Base-by-base conservation (phyloP, 768 basidiomycete genomes). In the Termitomyces sp. region DNA sequence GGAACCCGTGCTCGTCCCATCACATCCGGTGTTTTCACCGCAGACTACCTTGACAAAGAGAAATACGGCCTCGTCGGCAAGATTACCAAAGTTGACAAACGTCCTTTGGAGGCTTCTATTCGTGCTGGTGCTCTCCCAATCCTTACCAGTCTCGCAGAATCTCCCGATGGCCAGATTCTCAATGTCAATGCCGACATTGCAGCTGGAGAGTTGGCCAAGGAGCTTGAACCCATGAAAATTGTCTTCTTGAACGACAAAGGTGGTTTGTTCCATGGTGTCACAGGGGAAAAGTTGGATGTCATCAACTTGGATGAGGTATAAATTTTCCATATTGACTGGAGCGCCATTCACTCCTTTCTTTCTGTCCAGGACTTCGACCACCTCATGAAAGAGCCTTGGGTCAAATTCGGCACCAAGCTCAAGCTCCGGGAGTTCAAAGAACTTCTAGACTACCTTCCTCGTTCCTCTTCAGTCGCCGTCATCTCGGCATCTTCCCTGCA, bases 101-200 rank as follows among this genome's bases (percentile, higher is more conserved):
- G 94, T 33, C 95, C 97, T 30, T 83, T 99, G 58, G 97, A 99
- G 73, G 96, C 95, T 2, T 87, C 95, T 47, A 99, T 99, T 71
- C 86, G 93, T 46, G 95, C 96, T 1, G 96, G 97, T 33, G 95
- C 94, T 22, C 81, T 99, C 26, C 97, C 97, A 57, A 97, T 99
- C 73, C 80, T 98, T 20, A 98, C 95, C 62, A 91, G 88, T 71
- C 79, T 99, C 51, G 96, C 97, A 6, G 97, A 98, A 75, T 91
- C 91, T 34, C 82, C 87, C 22, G 93, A 97, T 34, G 97, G 97
- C n/a, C 97, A 99, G 72, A 95, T 99, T 65, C 80, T 98, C 62
- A 99, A 99, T 67, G 97, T 99, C 71, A 99, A 98, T 68, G 97
- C 97, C 22, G 97, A 99, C 71, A 91, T 98, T 61, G 97, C 97